Evolutionary conservation across 352 stramenopile genomes (phyloP).

Genomic region (Globisporangium middletonii): DNA sequence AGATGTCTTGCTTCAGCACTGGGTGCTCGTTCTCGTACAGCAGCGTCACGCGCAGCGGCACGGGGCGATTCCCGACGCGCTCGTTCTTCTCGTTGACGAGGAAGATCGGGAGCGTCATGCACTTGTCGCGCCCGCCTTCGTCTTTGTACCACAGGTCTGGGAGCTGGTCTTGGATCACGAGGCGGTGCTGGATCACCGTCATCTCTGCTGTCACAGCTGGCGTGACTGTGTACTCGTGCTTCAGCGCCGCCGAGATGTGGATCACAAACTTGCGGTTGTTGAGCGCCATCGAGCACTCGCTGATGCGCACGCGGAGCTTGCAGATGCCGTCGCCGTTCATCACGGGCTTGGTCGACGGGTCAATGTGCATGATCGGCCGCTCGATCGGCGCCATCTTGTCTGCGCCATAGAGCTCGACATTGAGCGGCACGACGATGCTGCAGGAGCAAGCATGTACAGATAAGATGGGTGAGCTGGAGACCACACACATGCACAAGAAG

Average conservation of each 20-base stretch:
- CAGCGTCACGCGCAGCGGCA: constrained; percentile 75
- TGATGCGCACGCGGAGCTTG: constrained; percentile 74
- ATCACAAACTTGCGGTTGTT: constrained; percentile 86
- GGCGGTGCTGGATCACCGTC: constrained; percentile 80
- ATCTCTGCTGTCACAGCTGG: constrained; percentile 71
- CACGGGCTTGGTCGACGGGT: constrained; percentile 68
- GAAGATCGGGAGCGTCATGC: constrained; percentile 75
- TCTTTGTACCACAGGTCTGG: constrained; percentile 87
- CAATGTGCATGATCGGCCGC: constrained; percentile 75
- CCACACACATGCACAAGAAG: constrained; percentile 1
- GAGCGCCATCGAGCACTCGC: constrained; percentile 79
- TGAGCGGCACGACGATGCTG: constrained; percentile 65
- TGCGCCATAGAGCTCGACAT: constrained; percentile 76
- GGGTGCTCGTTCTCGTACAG: constrained; percentile 86
- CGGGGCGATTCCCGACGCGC: constrained; percentile 62
- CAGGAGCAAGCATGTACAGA: too few species aligned
- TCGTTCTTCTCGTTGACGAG: constrained; percentile 79
- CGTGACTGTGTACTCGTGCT: constrained; percentile 59
- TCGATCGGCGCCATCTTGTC: constrained; percentile 82
- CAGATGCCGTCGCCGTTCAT: constrained; percentile 83
- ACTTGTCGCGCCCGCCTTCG: constrained; percentile 80
- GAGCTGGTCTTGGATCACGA: constrained; percentile 79
- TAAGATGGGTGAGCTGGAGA: too few species aligned
- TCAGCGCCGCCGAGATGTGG: constrained; percentile 57
- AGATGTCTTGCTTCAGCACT: constrained; percentile 93